Evolutionary conservation across 768 basidiomycete species (phyloP).

Genomic region (Tylopilus rubrobrunneus): DNA sequence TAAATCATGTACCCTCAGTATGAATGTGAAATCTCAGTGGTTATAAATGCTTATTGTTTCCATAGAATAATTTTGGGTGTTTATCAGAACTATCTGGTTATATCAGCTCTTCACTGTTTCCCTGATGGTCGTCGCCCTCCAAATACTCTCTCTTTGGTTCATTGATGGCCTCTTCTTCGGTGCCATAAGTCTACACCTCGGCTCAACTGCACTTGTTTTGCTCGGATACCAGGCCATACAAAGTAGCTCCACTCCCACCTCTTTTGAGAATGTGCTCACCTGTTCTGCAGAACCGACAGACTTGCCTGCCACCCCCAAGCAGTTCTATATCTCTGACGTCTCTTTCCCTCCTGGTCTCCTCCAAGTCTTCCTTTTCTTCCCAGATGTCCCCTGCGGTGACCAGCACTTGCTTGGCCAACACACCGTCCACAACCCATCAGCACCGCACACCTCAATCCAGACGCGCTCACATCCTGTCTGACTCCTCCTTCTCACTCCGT

Average conservation of each 20-base stretch:
- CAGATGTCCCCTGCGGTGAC: constrained; percentile 39
- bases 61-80: too few relatives aligned
- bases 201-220: constrained; percentile 16
- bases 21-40: too few relatives aligned
- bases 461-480: constrained; percentile 70
- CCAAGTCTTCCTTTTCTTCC: constrained; percentile 38
- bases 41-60: too few relatives aligned
- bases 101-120: too few relatives aligned
- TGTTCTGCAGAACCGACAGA: constrained; percentile 31
- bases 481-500: constrained; percentile 49
- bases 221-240: constrained; percentile 24
- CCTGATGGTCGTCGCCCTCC: constrained; percentile 59
- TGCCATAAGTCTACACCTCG: constrained; percentile 57
- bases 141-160: constrained; percentile 60
- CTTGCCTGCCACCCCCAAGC: constrained; percentile 40
- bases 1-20: too few relatives aligned
- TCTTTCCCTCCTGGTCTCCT: constrained; percentile 49
- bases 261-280: constrained; percentile 1
- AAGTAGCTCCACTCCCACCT: constrained; percentile 24
- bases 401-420: constrained; percentile 78
- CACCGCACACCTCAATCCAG: constrained; percentile 85
- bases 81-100: too few relatives aligned
- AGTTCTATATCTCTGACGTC: constrained; percentile 46
- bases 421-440: constrained; percentile 87
- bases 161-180: constrained; percentile 71